Evolutionary conservation across 2,329 filamentous ascomycete species (phyloP).

Genomic region (Trichoderma asperellum): DNA sequence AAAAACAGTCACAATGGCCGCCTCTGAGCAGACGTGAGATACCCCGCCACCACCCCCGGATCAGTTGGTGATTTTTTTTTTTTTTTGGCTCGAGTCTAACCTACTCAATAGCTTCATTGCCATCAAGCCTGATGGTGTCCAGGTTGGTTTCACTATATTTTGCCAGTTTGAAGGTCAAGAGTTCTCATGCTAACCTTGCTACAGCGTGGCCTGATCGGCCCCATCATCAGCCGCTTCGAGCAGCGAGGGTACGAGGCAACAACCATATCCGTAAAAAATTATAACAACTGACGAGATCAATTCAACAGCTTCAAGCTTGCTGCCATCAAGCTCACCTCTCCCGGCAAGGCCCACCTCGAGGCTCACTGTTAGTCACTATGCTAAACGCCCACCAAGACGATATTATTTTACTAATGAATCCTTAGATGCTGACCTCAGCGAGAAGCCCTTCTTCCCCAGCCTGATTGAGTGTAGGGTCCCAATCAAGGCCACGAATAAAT

Average conservation of each 20-base stretch:
- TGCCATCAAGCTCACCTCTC: slow-evolving; percentile 92
- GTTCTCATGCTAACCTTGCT: too few relatives aligned
- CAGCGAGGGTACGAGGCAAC: slow-evolving; percentile 73
- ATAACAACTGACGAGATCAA: slow-evolving; percentile 2
- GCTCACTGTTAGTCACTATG: slow-evolving; percentile 71
- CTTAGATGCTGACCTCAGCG: slow-evolving; percentile 79
- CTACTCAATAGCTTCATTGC: slow-evolving; percentile 84
- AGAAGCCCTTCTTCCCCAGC: slow-evolving; percentile 96
- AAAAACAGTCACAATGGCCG: slow-evolving; percentile 61
- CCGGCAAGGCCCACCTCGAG: slow-evolving; percentile 95
- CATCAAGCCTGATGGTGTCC: slow-evolving; percentile 99
- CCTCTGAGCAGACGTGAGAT: slow-evolving; percentile 82
- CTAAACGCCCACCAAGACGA: not conserved
- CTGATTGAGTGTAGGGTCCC: slow-evolving; percentile 79
- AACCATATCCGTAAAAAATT: not conserved
- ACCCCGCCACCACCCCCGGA: slow-evolving; percentile 42
- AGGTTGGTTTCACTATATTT: slow-evolving; percentile 63
- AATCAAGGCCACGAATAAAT: not conserved
- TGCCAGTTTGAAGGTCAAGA: too few relatives aligned
- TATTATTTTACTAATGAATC: not conserved
- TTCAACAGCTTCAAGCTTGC: slow-evolving; percentile 86
- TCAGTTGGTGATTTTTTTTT: slow-evolving; percentile 6
- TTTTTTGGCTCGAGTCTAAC: slow-evolving; percentile 34
- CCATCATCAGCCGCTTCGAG: slow-evolving; percentile 99
- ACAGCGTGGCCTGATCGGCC: slow-evolving; percentile 94